phyloP scores from a whole-genome alignment of 208 protist genomes.

The Zelonia costaricensis region DNA sequence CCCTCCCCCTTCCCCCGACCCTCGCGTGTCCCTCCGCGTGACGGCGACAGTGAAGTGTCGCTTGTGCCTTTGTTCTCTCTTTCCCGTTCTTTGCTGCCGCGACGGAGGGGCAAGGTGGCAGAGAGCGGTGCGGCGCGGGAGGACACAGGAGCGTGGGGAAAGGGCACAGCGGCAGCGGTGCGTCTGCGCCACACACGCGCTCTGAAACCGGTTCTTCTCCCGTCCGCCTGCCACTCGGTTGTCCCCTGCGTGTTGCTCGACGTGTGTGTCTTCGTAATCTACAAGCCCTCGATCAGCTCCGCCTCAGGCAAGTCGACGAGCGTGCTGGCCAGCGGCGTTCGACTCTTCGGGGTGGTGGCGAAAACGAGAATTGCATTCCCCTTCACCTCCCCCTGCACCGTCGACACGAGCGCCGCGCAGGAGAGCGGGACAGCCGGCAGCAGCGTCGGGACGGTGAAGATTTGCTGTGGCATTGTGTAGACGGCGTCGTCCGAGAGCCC shows the following conservation, averaged over 20 bases:
- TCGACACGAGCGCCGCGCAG: slow-evolving; percentile 62
- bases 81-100: too few relatives aligned
- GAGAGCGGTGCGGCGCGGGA: too few relatives aligned
- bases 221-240: background rate
- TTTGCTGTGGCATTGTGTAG: slow-evolving; percentile 58
- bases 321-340: slow-evolving; percentile 54
- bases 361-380: slow-evolving; percentile 68
- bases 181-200: too few relatives aligned
- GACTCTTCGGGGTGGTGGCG: slow-evolving; percentile 27
- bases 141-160: too few relatives aligned
- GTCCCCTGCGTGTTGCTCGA: background rate
- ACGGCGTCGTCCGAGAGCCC: slow-evolving; percentile 41
- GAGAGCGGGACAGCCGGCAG: slow-evolving; percentile 65
- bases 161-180: too few relatives aligned
- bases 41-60: too few relatives aligned
- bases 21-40: too few relatives aligned
- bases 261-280: background rate
- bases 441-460: slow-evolving; percentile 64
- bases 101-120: too few relatives aligned
- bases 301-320: slow-evolving; percentile 85
- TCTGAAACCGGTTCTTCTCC: too few relatives aligned
- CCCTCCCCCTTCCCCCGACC: too few relatives aligned
- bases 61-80: too few relatives aligned
- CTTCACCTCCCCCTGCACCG: slow-evolving; percentile 51
- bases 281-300: slow-evolving; percentile 55